Base-by-base conservation (phyloP, 306 rosid genomes). In the Gynostemma pentaphyllum region DNA sequence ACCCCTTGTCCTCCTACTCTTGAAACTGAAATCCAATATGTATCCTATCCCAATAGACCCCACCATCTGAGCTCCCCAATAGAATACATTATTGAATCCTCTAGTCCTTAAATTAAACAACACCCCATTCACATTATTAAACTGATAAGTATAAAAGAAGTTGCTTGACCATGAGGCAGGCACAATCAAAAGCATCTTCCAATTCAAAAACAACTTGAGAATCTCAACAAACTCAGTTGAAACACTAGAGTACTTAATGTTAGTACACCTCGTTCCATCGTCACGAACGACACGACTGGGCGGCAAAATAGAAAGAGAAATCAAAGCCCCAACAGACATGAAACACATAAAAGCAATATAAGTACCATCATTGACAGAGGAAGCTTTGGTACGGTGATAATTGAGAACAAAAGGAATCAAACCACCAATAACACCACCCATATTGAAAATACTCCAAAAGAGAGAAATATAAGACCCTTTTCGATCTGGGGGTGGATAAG, bases 1-100 rank as follows among this genome's bases (percentile, higher is more conserved):
- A 9, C 99, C 99, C 69, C 99, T 82, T 8, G 46, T 67, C 76
- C 81, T 86, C 34, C 96, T 76, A 32, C 94, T 92, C 78, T 70
- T 75, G 30, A 86, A 92, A 50, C 95, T 86, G 68, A 79, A 88
- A 79, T 92, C 99, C 94, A 88, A 76, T 2, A 86, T 5, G 55
- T 88, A 76, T 0, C 98, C 98, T 34, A 92, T 84, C 70, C 72
- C 92, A 66, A 88, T 5, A 0, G 98, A 88, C 1, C 98, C 98
- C 64, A 88, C 0, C 96, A 92, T 92, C 72, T 92, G 95, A 0
- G 99, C 99, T 0, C 95, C 99, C 99, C 99, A 92, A 2, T 88
- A 92, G 56, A 83, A 76, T 24, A 86, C 88, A 18, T 84, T 92
- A 73, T 92, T 92, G 49, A 92, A 81, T 23, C 99, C 99, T 72